Evolutionary conservation across 768 basidiomycete species (phyloP), one percentile per base, ranked within the genome.

Genomic region (Calocybe cyanea): DNA sequence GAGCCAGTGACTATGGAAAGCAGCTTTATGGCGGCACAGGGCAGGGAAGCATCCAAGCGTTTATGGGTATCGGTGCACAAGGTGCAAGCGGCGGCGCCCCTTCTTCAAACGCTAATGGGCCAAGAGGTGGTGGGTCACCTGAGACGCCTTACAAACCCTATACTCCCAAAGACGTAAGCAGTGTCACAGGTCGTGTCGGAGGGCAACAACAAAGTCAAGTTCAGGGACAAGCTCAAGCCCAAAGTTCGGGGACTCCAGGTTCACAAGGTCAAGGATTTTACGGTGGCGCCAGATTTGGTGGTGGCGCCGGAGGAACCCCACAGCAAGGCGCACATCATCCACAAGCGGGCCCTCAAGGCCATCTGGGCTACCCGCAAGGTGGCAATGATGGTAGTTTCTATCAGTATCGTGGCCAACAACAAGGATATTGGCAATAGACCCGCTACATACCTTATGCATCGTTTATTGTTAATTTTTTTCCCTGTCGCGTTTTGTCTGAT

Each of bases 71-170:
- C 13, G 73, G 80, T 18, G 66, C 67, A 21, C 73, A 74, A 45
- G 71, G 76, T 45, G 63, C 62, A 0, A 62, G 65, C 0, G 60
- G 68, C 35, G 62, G 62, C 13, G 69, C 62, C 14, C 66, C 70
- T 51, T 63, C 73, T 0, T 59, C 68, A 15, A 67, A 63, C 48
- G 60, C 73, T 17, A 68, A 73, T 30, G 81, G 76, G 3, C 76
- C 76, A 9, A 66, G 75, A 11, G 70, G 72, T 15, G 77, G 74
- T 25, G 69, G 72, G 11, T 87, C 85, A 5, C 86, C 87, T 1
- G 87, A 89, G 63, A 67, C 79, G 7, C 67, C 83, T 13, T 89
- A 87, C 66, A 89, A 90, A 59, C 81, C 85, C 9, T 89, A 88
- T 57, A 77, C 75, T 3, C 68, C 74, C 9, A 86, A 87, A 68